Percentiles rank a stretch among this genome's conserved stretches.
phyloP scores from a whole-genome alignment of 805 yeast genomes.

The Peterozyma xylosa region DNA sequence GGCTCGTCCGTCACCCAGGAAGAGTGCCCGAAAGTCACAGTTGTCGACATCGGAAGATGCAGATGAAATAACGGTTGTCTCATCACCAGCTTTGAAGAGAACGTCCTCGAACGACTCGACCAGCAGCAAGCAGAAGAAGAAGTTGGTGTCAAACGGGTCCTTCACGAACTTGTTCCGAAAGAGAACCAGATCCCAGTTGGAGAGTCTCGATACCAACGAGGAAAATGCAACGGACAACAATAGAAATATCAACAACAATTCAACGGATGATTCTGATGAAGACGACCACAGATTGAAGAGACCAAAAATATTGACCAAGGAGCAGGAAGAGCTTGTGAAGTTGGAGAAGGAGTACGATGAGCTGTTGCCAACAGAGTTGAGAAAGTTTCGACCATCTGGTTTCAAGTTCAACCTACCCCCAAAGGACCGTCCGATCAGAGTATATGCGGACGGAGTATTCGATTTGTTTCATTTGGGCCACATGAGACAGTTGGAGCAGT shows the following conservation, averaged over 20 bases:
- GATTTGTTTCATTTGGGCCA: slow-evolving; percentile 96
- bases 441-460: slow-evolving; percentile 98
- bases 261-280: background rate
- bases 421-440: slow-evolving; percentile 73
- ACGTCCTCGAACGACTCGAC: no score
- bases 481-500: slow-evolving; percentile 96
- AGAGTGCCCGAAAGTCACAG: no score
- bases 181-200: slow-evolving; percentile 8
- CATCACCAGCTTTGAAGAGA: no score
- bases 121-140: no score
- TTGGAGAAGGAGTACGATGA: slow-evolving; percentile 42
- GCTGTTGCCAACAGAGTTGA: slow-evolving; percentile 57
- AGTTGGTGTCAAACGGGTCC: slow-evolving; percentile 6
- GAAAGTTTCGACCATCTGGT: slow-evolving; percentile 77
- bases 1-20: no score
- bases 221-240: slow-evolving; percentile 3
- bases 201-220: background rate
- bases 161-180: slow-evolving; percentile 11
- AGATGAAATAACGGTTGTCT: no score
- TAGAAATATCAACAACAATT: slow-evolving; percentile 1
- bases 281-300: background rate
- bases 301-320: slow-evolving; percentile 4
- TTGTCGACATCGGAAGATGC: no score
- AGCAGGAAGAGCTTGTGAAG: slow-evolving; percentile 8
- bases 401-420: slow-evolving; percentile 79